phyloP scores from a whole-genome alignment of 352 stramenopile genomes.

The Phytophthora vignae region DNA sequence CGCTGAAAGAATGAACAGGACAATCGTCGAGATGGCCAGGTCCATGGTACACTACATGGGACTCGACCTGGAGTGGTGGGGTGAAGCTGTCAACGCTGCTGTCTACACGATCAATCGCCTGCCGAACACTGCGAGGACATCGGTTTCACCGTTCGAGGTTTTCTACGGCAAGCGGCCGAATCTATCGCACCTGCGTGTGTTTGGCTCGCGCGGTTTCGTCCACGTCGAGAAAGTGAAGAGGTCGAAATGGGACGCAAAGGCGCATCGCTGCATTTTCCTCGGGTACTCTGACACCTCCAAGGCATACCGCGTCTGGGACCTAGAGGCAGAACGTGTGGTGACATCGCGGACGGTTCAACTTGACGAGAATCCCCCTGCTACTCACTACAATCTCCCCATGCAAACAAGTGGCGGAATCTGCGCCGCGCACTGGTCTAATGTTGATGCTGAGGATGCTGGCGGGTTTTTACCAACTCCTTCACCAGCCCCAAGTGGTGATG shows the following conservation, averaged over 20 bases:
- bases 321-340: constrained; percentile 3
- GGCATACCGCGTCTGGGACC: constrained; percentile 13
- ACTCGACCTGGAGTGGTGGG: not conserved
- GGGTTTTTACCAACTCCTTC: not conserved
- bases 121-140: not conserved
- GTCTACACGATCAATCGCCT: not conserved
- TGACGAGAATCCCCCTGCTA: not conserved
- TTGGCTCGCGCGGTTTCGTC: not conserved
- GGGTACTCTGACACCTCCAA: not conserved
- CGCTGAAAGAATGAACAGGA: not conserved
- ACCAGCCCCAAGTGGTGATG: not conserved
- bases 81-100: not conserved
- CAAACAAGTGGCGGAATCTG: not conserved
- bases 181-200: not conserved
- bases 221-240: not conserved
- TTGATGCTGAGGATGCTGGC: not conserved
- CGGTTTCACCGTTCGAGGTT: not conserved
- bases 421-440: not conserved
- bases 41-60: not conserved
- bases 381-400: not conserved
- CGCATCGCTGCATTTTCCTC: not conserved
- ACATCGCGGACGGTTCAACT: constrained; percentile 6
- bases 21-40: not conserved
- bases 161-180: not conserved
- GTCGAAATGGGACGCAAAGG: not conserved